These are phyloP conservation scores for Pyrenophora tritici-repentis DNA, from an alignment of 2,329 filamentous ascomycete genomes.

Conservation along the genomic window DNA sequence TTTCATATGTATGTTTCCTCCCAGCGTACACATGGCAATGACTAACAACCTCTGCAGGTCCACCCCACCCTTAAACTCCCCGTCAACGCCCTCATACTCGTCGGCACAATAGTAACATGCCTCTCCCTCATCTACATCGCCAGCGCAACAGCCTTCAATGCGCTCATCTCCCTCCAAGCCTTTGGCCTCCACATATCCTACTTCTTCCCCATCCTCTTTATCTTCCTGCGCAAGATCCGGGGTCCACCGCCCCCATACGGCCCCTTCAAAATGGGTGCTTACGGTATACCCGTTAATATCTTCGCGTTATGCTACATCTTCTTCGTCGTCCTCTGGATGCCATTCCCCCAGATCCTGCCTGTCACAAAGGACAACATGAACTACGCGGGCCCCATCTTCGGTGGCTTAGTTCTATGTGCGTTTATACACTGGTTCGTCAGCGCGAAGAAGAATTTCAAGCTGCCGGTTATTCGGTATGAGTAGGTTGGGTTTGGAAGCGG, in stretches of 20 bases:
- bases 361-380: constrained; percentile 40
- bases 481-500: background rate
- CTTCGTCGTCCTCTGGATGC: constrained; percentile 38
- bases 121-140: constrained; percentile 40
- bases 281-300: constrained; percentile 33
- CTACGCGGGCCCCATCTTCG: constrained; percentile 37
- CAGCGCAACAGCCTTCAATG: constrained; percentile 45
- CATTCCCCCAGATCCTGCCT: constrained; percentile 35
- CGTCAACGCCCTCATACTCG: constrained; percentile 30
- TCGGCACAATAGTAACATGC: constrained; percentile 37
- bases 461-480: constrained; percentile 30
- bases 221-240: constrained; percentile 28
- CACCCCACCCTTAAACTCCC: constrained; percentile 36
- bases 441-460: constrained; percentile 26
- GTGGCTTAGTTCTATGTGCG: constrained; percentile 29
- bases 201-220: constrained; percentile 37
- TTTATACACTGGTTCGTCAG: constrained; percentile 28
- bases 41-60: constrained; percentile 20
- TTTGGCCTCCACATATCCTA: constrained; percentile 42
- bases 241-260: constrained; percentile 31
- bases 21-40: too few species aligned
- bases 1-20: constrained; percentile 34
- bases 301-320: constrained; percentile 31
- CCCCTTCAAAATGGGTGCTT: constrained; percentile 34
- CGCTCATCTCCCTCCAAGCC: constrained; percentile 39